Evolutionary conservation across 306 rosid species (phyloP).

Genomic region (Prosopis cineraria): DNA sequence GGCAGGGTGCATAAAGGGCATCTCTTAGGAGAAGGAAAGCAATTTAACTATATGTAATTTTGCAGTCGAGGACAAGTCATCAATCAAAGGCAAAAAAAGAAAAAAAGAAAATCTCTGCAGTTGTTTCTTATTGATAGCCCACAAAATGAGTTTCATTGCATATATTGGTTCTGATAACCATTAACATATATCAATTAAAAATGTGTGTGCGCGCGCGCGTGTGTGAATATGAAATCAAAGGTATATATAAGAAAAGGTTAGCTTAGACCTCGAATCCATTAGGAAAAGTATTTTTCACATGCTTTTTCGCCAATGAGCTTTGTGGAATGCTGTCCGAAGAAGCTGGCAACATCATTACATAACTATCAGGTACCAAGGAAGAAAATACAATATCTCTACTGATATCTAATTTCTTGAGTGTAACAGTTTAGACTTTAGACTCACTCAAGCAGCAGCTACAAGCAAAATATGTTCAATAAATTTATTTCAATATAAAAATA

Average conservation of each 20-base stretch:
- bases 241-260: slow-evolving; percentile 19
- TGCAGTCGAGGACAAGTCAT: slow-evolving; percentile 5
- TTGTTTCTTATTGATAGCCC: neutral
- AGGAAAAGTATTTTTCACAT: slow-evolving; percentile 58
- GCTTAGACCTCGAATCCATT: slow-evolving; percentile 72
- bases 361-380: slow-evolving; percentile 23
- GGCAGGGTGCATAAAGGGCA: neutral
- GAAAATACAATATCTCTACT: neutral
- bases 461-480: neutral
- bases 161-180: neutral
- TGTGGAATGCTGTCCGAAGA: slow-evolving; percentile 45
- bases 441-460: neutral
- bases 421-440: neutral
- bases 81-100: neutral
- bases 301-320: slow-evolving; percentile 47
- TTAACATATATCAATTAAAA: slow-evolving; percentile 16
- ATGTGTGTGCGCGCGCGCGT: too few relatives aligned
- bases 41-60: slow-evolving; percentile 6
- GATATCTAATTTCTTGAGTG: slow-evolving; percentile 18
- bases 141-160: neutral
- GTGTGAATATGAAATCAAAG: neutral
- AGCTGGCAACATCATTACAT: slow-evolving; percentile 44
- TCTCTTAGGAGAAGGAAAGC: neutral
- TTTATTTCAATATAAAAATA: slow-evolving; percentile 10
- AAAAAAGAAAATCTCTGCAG: neutral